Conservation (phyloP, 495 filamentous ascomycete species). For the Xylaria grammica region DNA sequence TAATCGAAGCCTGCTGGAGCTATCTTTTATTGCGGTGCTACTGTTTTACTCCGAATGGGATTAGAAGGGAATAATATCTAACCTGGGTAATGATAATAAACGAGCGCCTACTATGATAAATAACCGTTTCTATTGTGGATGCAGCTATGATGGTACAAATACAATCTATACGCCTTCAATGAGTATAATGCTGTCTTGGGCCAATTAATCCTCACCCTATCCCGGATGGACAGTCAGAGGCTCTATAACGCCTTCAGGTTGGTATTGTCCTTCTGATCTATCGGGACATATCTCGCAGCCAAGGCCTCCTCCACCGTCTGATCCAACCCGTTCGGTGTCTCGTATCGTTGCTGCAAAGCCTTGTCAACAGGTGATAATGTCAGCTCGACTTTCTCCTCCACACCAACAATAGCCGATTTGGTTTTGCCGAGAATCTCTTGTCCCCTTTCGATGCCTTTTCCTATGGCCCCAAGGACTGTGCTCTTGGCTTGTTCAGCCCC, state of each 20-base stretch:
- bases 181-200: not conserved
- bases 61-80: too few species aligned
- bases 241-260: conserved; percentile 39
- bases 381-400: conserved; percentile 35
- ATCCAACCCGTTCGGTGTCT: conserved; percentile 33
- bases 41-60: too few species aligned
- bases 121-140: not conserved
- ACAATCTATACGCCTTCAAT: conserved; percentile 5
- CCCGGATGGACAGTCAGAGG: not conserved
- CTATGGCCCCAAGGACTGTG: conserved; percentile 36
- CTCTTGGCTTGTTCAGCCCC: conserved; percentile 38
- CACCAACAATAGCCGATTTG: conserved; percentile 33
- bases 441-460: conserved; percentile 39
- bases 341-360: conserved; percentile 53
- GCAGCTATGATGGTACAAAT: conserved; percentile 17
- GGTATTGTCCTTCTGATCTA: conserved; percentile 47
- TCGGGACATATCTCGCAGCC: conserved; percentile 52
- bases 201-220: not conserved
- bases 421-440: conserved; percentile 38
- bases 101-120: not conserved
- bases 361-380: conserved; percentile 49
- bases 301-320: conserved; percentile 52
- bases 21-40: too few species aligned
- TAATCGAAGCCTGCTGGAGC: too few species aligned
- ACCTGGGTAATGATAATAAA: not conserved